A percentile compares a stretch with the other conserved stretches of the same genome.
Conservation (phyloP, 495 filamentous ascomycete genomes). For the Lindgomyces ingoldianus region DNA sequence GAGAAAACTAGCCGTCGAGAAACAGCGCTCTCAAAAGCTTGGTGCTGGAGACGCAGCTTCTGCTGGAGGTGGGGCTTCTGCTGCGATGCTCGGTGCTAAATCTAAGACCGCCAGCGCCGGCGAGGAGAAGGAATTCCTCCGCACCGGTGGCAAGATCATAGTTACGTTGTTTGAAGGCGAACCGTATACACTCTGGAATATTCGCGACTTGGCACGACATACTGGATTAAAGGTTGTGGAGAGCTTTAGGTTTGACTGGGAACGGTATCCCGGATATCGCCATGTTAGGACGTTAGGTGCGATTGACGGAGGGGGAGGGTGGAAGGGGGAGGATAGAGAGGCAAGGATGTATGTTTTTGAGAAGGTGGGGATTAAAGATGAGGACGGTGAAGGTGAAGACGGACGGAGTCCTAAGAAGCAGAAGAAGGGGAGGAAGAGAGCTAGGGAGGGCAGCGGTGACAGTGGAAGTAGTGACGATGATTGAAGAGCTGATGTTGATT, state of each 20-base stretch:
- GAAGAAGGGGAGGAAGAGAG: constrained; percentile 36
- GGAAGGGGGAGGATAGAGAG: constrained; percentile 53
- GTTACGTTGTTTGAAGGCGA: constrained; percentile 90
- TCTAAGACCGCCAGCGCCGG: not conserved
- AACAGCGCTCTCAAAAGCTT: too few relatives aligned
- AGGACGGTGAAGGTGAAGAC: constrained; percentile 18
- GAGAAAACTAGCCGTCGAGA: not conserved
- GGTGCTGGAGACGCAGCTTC: not conserved
- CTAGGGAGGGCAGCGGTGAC: constrained; percentile 8
- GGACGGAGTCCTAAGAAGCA: too few relatives aligned
- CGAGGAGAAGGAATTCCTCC: constrained; percentile 55
- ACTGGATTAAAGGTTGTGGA: constrained; percentile 70
- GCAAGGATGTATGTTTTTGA: constrained; percentile 49
- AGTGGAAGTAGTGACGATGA: constrained; percentile 13
- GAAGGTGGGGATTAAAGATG: constrained; percentile 34
- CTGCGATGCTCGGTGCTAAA: not conserved
- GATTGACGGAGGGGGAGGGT: constrained; percentile 56
- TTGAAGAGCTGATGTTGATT: not conserved
- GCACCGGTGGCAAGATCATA: constrained; percentile 65
- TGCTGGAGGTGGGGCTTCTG: not conserved
- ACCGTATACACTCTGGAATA: constrained; percentile 94
- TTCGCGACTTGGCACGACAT: constrained; percentile 80
- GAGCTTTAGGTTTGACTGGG: constrained; percentile 75
- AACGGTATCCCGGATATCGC: constrained; percentile 77
- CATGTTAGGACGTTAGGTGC: constrained; percentile 87